Percentiles rank a stretch among this genome's conserved stretches.
These are phyloP conservation scores for Botrytis medusae DNA, from an alignment of 2,329 filamentous ascomycete genomes.

Conservation along the genomic window DNA sequence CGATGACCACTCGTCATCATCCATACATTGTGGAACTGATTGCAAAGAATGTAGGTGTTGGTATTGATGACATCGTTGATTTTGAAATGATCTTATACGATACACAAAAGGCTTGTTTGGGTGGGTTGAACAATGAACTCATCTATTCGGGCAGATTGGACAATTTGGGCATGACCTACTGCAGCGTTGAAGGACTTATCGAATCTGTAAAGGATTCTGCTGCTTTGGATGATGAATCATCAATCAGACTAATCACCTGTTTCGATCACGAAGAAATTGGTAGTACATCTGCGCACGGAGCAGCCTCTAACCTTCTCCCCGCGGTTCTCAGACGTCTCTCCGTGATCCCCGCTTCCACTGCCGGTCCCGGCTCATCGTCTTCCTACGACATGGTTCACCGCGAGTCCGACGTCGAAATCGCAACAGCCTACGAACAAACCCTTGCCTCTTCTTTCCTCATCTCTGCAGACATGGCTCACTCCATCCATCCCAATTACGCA, in stretches of 20 bases:
- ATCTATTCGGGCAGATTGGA: slow-evolving; percentile 95
- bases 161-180: slow-evolving; percentile 96
- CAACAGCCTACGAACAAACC: slow-evolving; percentile 91
- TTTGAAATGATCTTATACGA: slow-evolving; percentile 98
- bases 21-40: slow-evolving; percentile 83
- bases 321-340: slow-evolving; percentile 84
- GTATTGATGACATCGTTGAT: slow-evolving; percentile 74
- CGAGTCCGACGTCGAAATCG: slow-evolving; percentile 57
- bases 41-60: slow-evolving; percentile 72
- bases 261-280: slow-evolving; percentile 99
- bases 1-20: slow-evolving; percentile 81
- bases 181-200: slow-evolving; percentile 81
- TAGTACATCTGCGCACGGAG: slow-evolving; percentile 87
- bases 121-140: slow-evolving; percentile 88
- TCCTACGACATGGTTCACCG: slow-evolving; percentile 60
- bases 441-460: slow-evolving; percentile 88
- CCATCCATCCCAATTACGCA: slow-evolving; percentile 91
- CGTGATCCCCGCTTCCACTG: slow-evolving; percentile 58
- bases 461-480: slow-evolving; percentile 97
- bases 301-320: slow-evolving; percentile 87
- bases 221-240: slow-evolving; percentile 71
- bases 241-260: slow-evolving; percentile 87
- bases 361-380: slow-evolving; percentile 53
- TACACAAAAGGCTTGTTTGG: slow-evolving; percentile 85
- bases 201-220: slow-evolving; percentile 65